Evolutionary conservation across 192 early-diverging fungal genomes (phyloP), one percentile per base, ranked within the genome.

Genomic region (Coemansia sp.): DNA sequence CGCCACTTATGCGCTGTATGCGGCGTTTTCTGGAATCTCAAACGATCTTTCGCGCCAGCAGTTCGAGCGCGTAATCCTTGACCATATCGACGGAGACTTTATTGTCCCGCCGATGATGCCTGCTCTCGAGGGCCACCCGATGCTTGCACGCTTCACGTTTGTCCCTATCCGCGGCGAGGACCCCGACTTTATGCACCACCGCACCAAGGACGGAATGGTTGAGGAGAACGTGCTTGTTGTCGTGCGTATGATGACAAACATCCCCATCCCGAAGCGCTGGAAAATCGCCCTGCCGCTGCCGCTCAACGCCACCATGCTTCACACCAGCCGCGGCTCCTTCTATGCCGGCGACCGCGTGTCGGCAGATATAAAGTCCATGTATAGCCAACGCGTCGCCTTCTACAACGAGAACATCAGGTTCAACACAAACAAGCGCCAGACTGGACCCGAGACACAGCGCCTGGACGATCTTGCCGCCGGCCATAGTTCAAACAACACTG

Each of bases 11-110:
- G 73, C 71, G 9, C 68, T 80, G 35, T 80, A 69, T 43, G 33
- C 71, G 8, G 69, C 72, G 32, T 61, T 74, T 38, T 70, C 73
- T 20, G 72, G 71, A 9, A 74, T 70, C 19, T 40, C 69, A 11
- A 68, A 71, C 46, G 73, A 80, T 49, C 59, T 74, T 62, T 42
- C n/a, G 4, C 62, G 56, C 38, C 76, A 78, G 50, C 76, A 78
- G 35, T 78, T 78, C 59, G 76, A 78, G 66, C 70, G 70, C 19
- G 63, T 66, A 25, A 78, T 78, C 15, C 41, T 67, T 22, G 61
- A 78, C 17, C 76, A 78, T 33, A 78, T 78, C 48, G 77, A 80
- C 50, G 77, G 73, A 56, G 77, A 80, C 33, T 74, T 79, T 45
- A 55, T 74, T 9, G 38, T 79, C 13, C 68, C 71, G 42, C 71